Evolutionary conservation across 352 stramenopile genomes (phyloP).

Genomic region (Phytopythium aichiense): DNA sequence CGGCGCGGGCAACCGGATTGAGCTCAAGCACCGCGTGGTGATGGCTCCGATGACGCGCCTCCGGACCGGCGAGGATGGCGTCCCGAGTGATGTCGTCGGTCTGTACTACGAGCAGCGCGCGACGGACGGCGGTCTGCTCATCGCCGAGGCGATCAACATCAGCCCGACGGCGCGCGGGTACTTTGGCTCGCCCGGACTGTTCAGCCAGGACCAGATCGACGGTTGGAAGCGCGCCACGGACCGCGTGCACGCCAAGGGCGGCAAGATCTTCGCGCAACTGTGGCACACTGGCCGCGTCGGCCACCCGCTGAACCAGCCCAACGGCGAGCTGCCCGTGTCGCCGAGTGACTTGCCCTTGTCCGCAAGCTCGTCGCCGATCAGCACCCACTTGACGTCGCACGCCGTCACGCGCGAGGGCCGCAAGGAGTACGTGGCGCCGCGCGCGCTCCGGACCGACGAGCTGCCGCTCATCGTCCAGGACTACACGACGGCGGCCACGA

Average conservation of each 20-base stretch:
- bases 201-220: slow-evolving; percentile 32
- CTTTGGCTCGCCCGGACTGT: slow-evolving; percentile 40
- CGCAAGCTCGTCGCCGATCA: slow-evolving; percentile 3
- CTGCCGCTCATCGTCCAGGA: slow-evolving; percentile 60
- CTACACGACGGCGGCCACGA: slow-evolving; percentile 45
- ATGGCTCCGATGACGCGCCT: slow-evolving; percentile 51
- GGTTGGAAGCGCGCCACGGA: slow-evolving; percentile 47
- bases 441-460: slow-evolving; percentile 59
- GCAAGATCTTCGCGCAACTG: slow-evolving; percentile 70
- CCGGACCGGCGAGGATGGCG: slow-evolving; percentile 22
- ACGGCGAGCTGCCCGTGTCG: slow-evolving; percentile 41
- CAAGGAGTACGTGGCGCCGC: slow-evolving; percentile 38
- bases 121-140: slow-evolving; percentile 42
- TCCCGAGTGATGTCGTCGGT: slow-evolving; percentile 22
- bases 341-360: slow-evolving; percentile 8
- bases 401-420: slow-evolving; percentile 22
- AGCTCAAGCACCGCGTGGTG: slow-evolving; percentile 36
- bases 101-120: slow-evolving; percentile 56
- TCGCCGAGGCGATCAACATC: slow-evolving; percentile 56
- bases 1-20: slow-evolving; percentile 14
- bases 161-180: slow-evolving; percentile 30
- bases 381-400: slow-evolving; percentile 29
- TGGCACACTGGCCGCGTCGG: slow-evolving; percentile 77
- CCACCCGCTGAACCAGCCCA: slow-evolving; percentile 56
- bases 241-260: slow-evolving; percentile 64